Conservation (phyloP, 2,329 filamentous ascomycete species). For the Colletotrichum sp. region DNA sequence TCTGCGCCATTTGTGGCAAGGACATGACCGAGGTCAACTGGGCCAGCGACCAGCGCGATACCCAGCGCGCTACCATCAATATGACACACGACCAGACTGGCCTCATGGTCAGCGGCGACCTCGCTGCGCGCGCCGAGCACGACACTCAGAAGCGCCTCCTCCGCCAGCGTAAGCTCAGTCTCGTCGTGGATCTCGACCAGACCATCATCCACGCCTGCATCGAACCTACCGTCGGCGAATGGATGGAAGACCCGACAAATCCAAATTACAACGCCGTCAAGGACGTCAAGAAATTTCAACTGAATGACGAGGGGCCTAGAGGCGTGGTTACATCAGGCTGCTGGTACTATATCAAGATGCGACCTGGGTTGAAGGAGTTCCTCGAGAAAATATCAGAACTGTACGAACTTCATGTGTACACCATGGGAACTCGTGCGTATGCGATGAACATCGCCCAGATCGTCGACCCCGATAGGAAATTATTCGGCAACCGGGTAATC, state of each 20-base stretch:
- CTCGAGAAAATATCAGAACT: conserved; percentile 77
- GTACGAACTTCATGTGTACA: conserved; percentile 98
- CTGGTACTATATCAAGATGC: conserved; percentile 98
- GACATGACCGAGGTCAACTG: conserved; percentile 94
- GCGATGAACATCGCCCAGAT: conserved; percentile 90
- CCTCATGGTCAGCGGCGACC: conserved; percentile 81
- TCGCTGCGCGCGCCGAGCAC: conserved; percentile 83
- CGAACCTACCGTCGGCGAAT: conserved; percentile 94
- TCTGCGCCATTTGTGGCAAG: conserved; percentile 92
- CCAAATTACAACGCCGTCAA: conserved; percentile 92
- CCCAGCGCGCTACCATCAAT: conserved; percentile 88
- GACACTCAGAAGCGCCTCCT: conserved; percentile 86
- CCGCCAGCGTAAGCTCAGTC: conserved; percentile 80
- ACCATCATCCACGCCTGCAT: conserved; percentile 98
- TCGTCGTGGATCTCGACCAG: conserved; percentile 97
- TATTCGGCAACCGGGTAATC: conserved; percentile 94
- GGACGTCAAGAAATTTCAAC: conserved; percentile 86
- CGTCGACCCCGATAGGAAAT: conserved; percentile 85
- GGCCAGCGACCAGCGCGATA: conserved; percentile 79
- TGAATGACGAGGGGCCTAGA: conserved; percentile 82
- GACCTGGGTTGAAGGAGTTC: conserved; percentile 84
- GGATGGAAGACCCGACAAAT: conserved; percentile 87
- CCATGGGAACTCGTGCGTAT: conserved; percentile 98
- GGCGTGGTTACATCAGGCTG: conserved; percentile 69
- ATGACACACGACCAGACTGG: conserved; percentile 92